A percentile compares a stretch with the other conserved stretches of the same genome.
Conservation (phyloP, 768 basidiomycete species). For the Steccherinum ochraceum region DNA sequence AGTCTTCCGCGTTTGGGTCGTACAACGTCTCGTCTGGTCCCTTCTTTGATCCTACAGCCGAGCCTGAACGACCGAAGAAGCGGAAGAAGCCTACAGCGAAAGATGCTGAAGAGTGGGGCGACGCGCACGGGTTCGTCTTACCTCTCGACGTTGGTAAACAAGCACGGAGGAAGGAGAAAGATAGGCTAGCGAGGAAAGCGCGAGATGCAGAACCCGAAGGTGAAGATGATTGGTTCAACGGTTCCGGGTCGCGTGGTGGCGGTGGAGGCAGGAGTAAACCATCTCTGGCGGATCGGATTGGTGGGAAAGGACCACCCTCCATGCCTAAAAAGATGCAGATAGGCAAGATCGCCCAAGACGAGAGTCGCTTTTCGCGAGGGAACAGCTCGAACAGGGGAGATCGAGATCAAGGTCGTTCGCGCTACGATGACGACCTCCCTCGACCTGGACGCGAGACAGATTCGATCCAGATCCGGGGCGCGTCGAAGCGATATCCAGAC, state of each 20-base stretch:
- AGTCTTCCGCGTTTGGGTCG: conserved; percentile 62
- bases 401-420: conserved; percentile 1
- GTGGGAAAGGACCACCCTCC: neutral
- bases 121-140: conserved; percentile 39
- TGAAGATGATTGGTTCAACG: conserved; percentile 69
- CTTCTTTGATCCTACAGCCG: conserved; percentile 42
- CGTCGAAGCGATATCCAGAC: conserved; percentile 10
- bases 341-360: conserved; percentile 9
- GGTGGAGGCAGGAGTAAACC: no score
- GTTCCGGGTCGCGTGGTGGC: conserved; percentile 10
- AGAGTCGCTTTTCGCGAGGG: conserved; percentile 6
- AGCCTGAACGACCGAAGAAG: conserved; percentile 14
- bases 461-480: conserved; percentile 18
- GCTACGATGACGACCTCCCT: conserved; percentile 13
- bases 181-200: conserved; percentile 38
- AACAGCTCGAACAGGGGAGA: conserved; percentile 4
- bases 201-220: conserved; percentile 37
- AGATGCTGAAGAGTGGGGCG: conserved; percentile 39
- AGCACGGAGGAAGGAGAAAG: conserved; percentile 54
- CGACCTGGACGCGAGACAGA: conserved; percentile 21
- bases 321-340: conserved; percentile 16
- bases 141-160: conserved; percentile 62
- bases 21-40: conserved; percentile 60
- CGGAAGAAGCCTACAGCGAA: conserved; percentile 25
- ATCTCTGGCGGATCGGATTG: no score